phyloP scores from a whole-genome alignment of 2,329 filamentous ascomycete species.

The Exophiala sp. region DNA sequence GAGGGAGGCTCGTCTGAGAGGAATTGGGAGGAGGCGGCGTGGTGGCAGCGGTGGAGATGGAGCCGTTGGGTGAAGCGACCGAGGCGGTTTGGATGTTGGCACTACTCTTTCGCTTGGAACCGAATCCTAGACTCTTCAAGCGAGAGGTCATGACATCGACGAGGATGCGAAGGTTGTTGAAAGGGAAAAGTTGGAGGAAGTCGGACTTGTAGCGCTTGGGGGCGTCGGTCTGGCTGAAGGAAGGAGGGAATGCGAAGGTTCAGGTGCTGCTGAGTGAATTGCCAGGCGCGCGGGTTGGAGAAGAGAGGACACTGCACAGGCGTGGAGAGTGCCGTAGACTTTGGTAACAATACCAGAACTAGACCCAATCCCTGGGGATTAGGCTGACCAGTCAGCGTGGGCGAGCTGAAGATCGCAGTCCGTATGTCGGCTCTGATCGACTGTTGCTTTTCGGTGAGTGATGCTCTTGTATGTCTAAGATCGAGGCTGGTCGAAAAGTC shows the following conservation, averaged over 20 bases:
- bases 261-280: too few species aligned
- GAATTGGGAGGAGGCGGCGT: constrained; percentile 40
- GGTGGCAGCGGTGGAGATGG: constrained; percentile 32
- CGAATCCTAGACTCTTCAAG: constrained; percentile 49
- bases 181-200: constrained; percentile 18
- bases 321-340: too few species aligned
- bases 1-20: constrained; percentile 51
- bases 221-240: not conserved
- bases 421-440: too few species aligned
- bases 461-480: too few species aligned
- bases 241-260: not conserved
- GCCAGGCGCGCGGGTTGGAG: too few species aligned
- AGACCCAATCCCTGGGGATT: too few species aligned
- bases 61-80: constrained; percentile 28
- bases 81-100: constrained; percentile 37
- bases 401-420: too few species aligned
- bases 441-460: too few species aligned
- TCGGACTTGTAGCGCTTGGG: not conserved
- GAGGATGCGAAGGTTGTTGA: constrained; percentile 12
- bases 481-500: too few species aligned
- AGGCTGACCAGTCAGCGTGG: too few species aligned
- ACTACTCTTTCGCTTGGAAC: constrained; percentile 50
- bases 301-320: too few species aligned
- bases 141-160: constrained; percentile 52
- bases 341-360: too few species aligned